Base-by-base conservation (phyloP, 2,329 filamentous ascomycete genomes). In the Juglanconis juglandina region DNA sequence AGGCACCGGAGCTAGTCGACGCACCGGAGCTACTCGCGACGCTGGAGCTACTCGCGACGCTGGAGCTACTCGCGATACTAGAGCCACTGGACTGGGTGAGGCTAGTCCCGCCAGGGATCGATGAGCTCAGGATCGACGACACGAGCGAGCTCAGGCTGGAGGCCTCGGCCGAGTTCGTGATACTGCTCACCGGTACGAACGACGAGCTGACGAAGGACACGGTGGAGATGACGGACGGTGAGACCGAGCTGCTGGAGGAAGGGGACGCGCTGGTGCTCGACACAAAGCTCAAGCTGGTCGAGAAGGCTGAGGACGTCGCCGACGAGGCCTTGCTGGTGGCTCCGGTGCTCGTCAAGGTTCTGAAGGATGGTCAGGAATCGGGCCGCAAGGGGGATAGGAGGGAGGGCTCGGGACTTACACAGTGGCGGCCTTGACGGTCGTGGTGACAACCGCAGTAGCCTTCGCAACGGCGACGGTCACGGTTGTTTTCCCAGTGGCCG, bases 181-280 rank as follows among this genome's bases (percentile, higher is more conserved):
- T 6, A 7, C 46, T 47, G 56, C 51, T 59, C 10, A 55, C 51
- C 10, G 60, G 60, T 39, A 62, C 52, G 17, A 59, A 55, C 2
- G 56, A 44, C 10, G 56, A 62, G 56, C 60, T 59, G 33, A 53
- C 51, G 39, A 48, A 35, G 8, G 32, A 17, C 14, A 59, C 56
- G 2, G 51, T 51, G 5, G 56, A 47, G n/a, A 59, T 50, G 39
- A 59, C 41, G 2, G 56, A 42, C 11, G 51, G 24, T 2, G 56
- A 52, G 10, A 33, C 56, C 37, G 50, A 44, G 24, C 14, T 53
- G n/a, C n/a, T 48, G 39, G 54, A 6, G 10, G 56, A 47, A 3
- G 17, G 17, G 5, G 47, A 5, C 4, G 34, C 5, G 1, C 46
- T 55, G 1, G 33, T 56, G 47, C 35, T 52, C 4, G 47, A 42